A percentile compares a stretch with the other conserved stretches of the same genome.
phyloP scores from a whole-genome alignment of 371 early-diverging fungal species.

The Astathelohania contejeani region DNA sequence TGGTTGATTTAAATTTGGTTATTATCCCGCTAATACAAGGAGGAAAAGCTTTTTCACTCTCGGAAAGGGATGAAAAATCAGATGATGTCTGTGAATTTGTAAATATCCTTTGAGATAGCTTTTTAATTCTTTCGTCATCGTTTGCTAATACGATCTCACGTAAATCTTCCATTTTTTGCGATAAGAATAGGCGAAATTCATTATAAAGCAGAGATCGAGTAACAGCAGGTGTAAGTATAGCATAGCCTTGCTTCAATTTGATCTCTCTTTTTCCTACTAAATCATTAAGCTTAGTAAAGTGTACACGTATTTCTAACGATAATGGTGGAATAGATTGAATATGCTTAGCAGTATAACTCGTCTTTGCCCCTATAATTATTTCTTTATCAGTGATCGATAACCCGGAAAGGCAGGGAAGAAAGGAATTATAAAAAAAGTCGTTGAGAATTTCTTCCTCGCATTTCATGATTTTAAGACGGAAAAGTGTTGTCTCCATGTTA shows the following conservation, averaged over 20 bases:
- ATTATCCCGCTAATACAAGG: constrained; percentile 42
- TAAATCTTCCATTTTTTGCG: constrained; percentile 24
- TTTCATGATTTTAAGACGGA: constrained; percentile 20
- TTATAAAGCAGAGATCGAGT: constrained; percentile 20
- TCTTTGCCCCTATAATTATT: constrained; percentile 9
- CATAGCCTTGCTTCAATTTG: constrained; percentile 25
- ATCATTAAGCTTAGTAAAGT: constrained; percentile 41
- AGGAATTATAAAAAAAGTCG: constrained; percentile 23
- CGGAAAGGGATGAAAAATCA: not conserved
- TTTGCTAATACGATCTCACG: not conserved
- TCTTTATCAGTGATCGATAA: constrained; percentile 1
- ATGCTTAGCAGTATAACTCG: not conserved
- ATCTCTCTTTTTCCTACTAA: constrained; percentile 21
- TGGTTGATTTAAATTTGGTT: constrained; percentile 24
- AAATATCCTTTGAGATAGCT: constrained; percentile 19
- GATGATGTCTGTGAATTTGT: not conserved
- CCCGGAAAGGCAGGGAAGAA: constrained; percentile 24
- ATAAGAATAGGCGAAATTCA: constrained; percentile 30
- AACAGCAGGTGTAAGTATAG: constrained; percentile 8
- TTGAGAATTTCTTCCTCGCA: constrained; percentile 3
- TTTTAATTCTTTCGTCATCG: constrained; percentile 37
- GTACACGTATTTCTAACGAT: constrained; percentile 28
- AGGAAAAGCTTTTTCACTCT: constrained; percentile 36
- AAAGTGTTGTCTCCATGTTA: constrained; percentile 37
- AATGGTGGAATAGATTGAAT: not conserved